Evolutionary conservation across 1,139 yeast genomes (phyloP).

Genomic region (Kurtzmaniella quercitrusa): DNA sequence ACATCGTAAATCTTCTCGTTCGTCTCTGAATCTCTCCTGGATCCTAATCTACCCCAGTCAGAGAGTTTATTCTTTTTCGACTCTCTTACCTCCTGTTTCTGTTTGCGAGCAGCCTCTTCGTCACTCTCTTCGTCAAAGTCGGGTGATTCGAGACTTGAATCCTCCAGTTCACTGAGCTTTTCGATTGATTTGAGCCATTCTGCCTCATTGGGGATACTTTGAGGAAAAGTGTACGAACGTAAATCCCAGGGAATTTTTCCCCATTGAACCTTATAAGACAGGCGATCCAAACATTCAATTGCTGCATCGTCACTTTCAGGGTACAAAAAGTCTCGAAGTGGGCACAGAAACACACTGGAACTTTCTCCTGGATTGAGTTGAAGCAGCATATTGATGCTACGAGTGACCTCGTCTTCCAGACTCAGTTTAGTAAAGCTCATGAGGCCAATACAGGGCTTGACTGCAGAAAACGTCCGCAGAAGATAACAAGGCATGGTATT

Average conservation of each 20-base stretch:
- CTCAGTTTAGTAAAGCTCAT: conserved; percentile 23
- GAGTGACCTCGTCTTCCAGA: conserved; percentile 19
- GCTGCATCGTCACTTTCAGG: conserved; percentile 29
- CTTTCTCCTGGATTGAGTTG: conserved; percentile 69
- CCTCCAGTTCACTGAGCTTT: conserved; percentile 28
- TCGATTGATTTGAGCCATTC: conserved; percentile 58
- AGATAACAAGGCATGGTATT: conserved; percentile 69
- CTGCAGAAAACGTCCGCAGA: conserved; percentile 76
- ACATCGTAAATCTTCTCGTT: conserved; percentile 57
- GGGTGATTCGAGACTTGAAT: background rate
- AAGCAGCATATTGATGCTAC: conserved; percentile 25
- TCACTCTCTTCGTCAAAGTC: conserved; percentile 8
- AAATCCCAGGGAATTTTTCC: conserved; percentile 68
- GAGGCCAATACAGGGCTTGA: conserved; percentile 76
- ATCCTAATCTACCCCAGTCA: conserved; percentile 41
- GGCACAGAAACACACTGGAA: conserved; percentile 63
- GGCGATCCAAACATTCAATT: conserved; percentile 43
- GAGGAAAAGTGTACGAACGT: conserved; percentile 59
- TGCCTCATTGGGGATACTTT: conserved; percentile 50
- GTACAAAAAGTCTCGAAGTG: conserved; percentile 56
- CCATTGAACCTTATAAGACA: conserved; percentile 48
- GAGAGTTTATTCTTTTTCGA: conserved; percentile 13
- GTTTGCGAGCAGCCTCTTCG: conserved; percentile 9
- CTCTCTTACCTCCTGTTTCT: conserved; percentile 7
- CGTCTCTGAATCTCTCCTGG: conserved; percentile 33